Evolutionary conservation across 768 basidiomycete species (phyloP).

Genomic region (Boletus pseudo-olivaceus): DNA sequence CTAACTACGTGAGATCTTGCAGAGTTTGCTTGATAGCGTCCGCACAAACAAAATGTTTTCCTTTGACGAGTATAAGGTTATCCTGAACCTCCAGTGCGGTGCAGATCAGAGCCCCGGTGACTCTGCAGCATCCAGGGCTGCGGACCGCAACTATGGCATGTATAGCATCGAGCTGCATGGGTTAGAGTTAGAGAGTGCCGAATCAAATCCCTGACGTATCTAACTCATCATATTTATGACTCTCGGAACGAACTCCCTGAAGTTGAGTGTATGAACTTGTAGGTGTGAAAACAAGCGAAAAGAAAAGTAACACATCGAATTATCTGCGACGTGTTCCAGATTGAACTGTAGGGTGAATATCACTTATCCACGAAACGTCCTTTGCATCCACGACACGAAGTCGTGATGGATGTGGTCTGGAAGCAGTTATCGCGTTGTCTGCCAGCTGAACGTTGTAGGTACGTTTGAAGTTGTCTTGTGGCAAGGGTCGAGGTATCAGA

Average conservation of each 20-base stretch:
- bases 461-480: constrained; percentile 1
- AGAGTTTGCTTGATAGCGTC: constrained; percentile 79
- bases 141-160: constrained; percentile 76
- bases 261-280: not conserved
- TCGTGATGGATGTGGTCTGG: constrained; percentile 15
- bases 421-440: constrained; percentile 26
- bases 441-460: constrained; percentile 33
- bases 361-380: constrained; percentile 36
- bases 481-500: constrained; percentile 35
- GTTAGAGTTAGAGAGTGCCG: constrained; percentile 56
- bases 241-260: not conserved
- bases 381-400: constrained; percentile 25
- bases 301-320: not conserved
- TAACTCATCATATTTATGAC: constrained; percentile 12
- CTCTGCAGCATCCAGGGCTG: constrained; percentile 46
- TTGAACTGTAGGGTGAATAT: constrained; percentile 1
- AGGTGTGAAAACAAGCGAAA: not conserved
- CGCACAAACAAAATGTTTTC: constrained; percentile 61
- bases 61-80: constrained; percentile 91
- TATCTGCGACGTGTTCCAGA: constrained; percentile 2
- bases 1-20: not conserved
- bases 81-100: constrained; percentile 87
- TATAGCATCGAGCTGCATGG: constrained; percentile 90
- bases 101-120: constrained; percentile 62
- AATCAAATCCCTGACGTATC: constrained; percentile 29